Evolutionary conservation across 257 asterid genomes (phyloP), one percentile per base, ranked within the genome.

Genomic region (Solanum chiquidenum): DNA sequence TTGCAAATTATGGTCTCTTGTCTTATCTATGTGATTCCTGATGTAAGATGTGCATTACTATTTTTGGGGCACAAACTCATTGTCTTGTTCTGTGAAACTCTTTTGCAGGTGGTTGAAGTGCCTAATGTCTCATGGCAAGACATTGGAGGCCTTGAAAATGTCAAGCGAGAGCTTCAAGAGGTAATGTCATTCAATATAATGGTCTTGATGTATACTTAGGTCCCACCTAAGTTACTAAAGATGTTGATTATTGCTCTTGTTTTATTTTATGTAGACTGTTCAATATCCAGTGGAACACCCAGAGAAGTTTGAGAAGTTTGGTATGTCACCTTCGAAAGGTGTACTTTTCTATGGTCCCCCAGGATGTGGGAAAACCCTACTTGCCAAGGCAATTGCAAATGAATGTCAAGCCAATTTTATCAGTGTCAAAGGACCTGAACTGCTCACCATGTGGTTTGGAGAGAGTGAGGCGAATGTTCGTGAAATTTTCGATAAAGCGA

Each of bases 401-500:
- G 95, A 93, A 89, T 93, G 95, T 84, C 95, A 93, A 90, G 95
- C 94, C 86, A 93, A 93, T 86, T 93, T 93, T 88, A 93, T 93
- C 10, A 93, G 95, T 66, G 80, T 93, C 40, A 93, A 93, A 91
- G 95, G 95, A 29, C 95, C 94, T 87, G 95, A 93, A 86, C 87
- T 92, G 89, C 95, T 93, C 87, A 93, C 95, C 68, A 93, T 93
- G 95, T 93, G 95, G 95, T 93, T 93, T 88, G 95, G 95, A 68
- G 95, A 93, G 85, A 93, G 96, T 77, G 96, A 93, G 90, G 96
- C 96, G 5, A 93, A 93, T 90, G 95, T 93, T 40, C 93, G 96
- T 34, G 96, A 93, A 89, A 93, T 93, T 74, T 93, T 93, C 42
- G 95, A 93, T 87, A 93, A 93, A 86, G 95, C 95, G 13, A 92